A percentile compares a stretch with the other conserved stretches of the same genome.
These are phyloP conservation scores for Pyricularia sp. DNA, from an alignment of 2,329 filamentous ascomycete genomes.

Conservation along the genomic window DNA sequence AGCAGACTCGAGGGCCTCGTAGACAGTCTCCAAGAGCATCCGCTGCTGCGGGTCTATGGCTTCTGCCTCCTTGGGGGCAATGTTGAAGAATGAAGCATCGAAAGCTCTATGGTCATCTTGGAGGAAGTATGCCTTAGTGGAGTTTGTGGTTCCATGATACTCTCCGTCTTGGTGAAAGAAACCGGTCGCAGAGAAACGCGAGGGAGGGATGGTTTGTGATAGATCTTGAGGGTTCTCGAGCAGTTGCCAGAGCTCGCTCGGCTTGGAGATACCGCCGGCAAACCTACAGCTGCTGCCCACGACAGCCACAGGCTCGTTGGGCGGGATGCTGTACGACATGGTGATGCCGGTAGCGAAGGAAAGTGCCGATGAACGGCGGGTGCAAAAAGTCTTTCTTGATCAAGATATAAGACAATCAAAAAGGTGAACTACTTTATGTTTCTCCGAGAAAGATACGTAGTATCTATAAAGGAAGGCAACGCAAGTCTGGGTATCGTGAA, in stretches of 20 bases:
- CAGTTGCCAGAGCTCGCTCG: conserved; percentile 21
- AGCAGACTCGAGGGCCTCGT: conserved; percentile 26
- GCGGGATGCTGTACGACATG: conserved; percentile 9
- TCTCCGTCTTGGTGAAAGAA: conserved; percentile 22
- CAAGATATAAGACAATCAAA: not conserved
- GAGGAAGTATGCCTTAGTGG: conserved; percentile 21
- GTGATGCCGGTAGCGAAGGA: not conserved
- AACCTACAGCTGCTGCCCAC: conserved; percentile 23
- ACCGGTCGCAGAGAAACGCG: conserved; percentile 18
- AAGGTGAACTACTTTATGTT: not conserved
- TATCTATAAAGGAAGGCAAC: not conserved
- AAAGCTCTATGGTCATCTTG: conserved; percentile 21
- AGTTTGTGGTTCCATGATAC: conserved; percentile 23
- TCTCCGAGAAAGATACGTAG: not conserved
- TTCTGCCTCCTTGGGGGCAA: conserved; percentile 26
- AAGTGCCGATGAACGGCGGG: not conserved
- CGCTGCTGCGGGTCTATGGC: conserved; percentile 26
- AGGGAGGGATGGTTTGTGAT: conserved; percentile 14
- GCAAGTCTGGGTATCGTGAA: not conserved
- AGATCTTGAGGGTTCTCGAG: conserved; percentile 18
- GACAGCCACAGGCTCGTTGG: conserved; percentile 17
- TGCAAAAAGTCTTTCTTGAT: not conserved
- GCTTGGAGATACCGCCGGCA: conserved; percentile 18
- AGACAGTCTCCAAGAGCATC: conserved; percentile 25
- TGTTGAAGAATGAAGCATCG: conserved; percentile 28